Percentiles rank a stretch among this genome's conserved stretches.
phyloP scores from a whole-genome alignment of 257 asterid genomes.

The Solanum corneliomulleri region DNA sequence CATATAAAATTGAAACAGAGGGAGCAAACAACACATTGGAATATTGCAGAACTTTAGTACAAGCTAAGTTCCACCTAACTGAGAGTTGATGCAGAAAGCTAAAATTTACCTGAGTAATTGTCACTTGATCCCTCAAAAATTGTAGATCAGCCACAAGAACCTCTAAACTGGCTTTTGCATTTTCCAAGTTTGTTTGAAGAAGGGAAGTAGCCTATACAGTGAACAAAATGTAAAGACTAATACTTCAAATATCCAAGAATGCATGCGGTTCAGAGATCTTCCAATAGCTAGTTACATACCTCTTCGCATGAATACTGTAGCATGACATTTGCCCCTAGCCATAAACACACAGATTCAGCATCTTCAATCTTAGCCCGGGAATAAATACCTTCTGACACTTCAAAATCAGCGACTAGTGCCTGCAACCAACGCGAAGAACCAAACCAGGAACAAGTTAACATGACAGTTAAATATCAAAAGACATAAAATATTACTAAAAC shows the following conservation, averaged over 20 bases:
- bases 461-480: not conserved
- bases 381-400: conserved; percentile 91
- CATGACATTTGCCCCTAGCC: conserved; percentile 99
- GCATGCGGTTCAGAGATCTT: not conserved
- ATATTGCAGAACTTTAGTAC: not conserved
- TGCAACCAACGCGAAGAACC: conserved; percentile 11
- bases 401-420: conserved; percentile 80
- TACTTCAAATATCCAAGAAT: not conserved
- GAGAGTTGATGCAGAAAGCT: not conserved
- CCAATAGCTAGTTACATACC: conserved; percentile 21
- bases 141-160: conserved; percentile 85
- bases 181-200: conserved; percentile 72
- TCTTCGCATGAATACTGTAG: conserved; percentile 86
- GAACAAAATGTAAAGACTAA: not conserved
- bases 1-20: not conserved
- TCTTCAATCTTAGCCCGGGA: conserved; percentile 79
- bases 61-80: not conserved
- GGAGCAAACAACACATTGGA: not conserved
- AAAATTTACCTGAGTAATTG: conserved; percentile 66
- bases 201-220: conserved; percentile 13
- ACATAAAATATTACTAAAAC: not conserved
- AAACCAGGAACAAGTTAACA: not conserved
- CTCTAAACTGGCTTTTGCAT: conserved; percentile 81
- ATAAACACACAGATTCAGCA: conserved; percentile 74
- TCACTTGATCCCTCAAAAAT: conserved; percentile 87